Evolutionary conservation across 441 rosid genomes (phyloP).

Genomic region (Croton setiger): DNA sequence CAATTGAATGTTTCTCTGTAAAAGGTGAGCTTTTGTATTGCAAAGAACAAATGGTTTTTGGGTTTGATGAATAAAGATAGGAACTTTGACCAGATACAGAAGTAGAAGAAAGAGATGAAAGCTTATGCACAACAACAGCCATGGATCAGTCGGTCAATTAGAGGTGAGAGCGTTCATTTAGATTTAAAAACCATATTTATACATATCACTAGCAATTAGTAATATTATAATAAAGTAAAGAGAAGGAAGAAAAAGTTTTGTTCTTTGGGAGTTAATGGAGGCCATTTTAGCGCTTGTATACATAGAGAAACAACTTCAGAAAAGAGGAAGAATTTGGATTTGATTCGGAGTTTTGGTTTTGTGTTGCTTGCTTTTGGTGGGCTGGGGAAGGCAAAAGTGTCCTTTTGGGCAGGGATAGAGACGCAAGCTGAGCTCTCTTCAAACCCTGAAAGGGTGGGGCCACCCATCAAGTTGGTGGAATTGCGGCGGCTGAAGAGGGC

Average conservation of each 20-base stretch:
- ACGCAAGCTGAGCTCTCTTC: background rate
- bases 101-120: conserved; percentile 32
- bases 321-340: background rate
- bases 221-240: too few relatives aligned
- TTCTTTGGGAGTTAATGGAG: background rate
- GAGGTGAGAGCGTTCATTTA: background rate
- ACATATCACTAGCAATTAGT: too few relatives aligned
- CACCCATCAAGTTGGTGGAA: background rate
- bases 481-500: background rate
- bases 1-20: conserved; percentile 74
- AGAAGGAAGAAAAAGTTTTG: background rate
- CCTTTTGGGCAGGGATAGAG: background rate
- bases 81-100: conserved; percentile 20
- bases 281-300: conserved; percentile 15
- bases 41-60: conserved; percentile 35
- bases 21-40: conserved; percentile 57
- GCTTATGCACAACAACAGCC: conserved; percentile 47
- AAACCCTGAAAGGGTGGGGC: background rate
- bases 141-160: conserved; percentile 17
- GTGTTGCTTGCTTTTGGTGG: conserved; percentile 2
- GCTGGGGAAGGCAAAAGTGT: conserved; percentile 15
- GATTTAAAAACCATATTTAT: background rate
- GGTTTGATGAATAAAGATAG: conserved; percentile 26
- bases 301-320: conserved; percentile 1
- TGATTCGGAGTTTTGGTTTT: background rate